Conservation (phyloP, 1,139 yeast genomes). For the Geotrichum citri-aurantii region DNA sequence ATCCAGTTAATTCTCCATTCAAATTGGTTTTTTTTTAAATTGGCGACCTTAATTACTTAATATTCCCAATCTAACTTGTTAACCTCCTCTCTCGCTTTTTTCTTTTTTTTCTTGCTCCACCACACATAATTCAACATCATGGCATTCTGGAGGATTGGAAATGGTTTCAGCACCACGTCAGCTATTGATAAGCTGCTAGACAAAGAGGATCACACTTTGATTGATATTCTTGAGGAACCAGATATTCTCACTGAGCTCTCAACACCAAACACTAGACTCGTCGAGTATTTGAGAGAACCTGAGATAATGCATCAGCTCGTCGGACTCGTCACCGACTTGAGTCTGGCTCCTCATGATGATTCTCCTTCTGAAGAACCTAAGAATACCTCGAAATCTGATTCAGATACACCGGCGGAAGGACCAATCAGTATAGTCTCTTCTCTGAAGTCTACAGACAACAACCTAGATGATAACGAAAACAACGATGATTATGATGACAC, state of each 20-base stretch:
- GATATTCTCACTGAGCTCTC: constrained; percentile 80
- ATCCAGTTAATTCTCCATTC: background rate
- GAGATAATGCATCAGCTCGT: constrained; percentile 61
- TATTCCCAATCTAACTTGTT: background rate
- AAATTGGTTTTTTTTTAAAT: background rate
- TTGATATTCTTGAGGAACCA: constrained; percentile 74
- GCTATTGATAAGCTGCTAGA: constrained; percentile 70
- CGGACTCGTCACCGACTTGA: constrained; percentile 50
- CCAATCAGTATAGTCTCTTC: constrained; percentile 1
- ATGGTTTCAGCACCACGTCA: constrained; percentile 71
- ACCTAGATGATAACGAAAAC: constrained; percentile 26
- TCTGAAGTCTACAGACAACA: constrained; percentile 24
- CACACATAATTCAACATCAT: constrained; percentile 21
- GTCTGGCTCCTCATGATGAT: constrained; percentile 4
- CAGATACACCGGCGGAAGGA: constrained; percentile 3
- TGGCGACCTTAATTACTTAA: background rate
- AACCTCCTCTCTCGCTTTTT: background rate
- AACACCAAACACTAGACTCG: constrained; percentile 73
- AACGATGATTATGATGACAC: constrained; percentile 12
- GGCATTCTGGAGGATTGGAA: constrained; percentile 88
- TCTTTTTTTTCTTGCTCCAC: background rate
- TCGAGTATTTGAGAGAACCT: constrained; percentile 76
- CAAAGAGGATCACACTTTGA: constrained; percentile 48
- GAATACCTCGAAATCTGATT: background rate
- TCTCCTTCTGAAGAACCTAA: background rate